Percentiles rank a stretch among this genome's conserved stretches.
These are phyloP conservation scores for Pleurotus pulmonarius DNA, from an alignment of 768 basidiomycete species.

Conservation along the genomic window DNA sequence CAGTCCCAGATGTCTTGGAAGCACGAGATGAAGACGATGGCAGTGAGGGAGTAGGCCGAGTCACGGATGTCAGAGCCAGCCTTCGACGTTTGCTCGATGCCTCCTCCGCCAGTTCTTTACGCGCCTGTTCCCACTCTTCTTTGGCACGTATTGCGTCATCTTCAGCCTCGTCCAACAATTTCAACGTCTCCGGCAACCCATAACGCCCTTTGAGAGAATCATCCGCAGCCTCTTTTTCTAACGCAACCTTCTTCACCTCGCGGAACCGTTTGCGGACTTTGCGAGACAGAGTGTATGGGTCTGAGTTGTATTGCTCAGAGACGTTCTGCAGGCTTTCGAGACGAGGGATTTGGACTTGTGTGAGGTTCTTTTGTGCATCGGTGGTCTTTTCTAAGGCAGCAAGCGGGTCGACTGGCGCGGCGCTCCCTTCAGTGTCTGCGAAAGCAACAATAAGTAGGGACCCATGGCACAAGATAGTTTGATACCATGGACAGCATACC, in stretches of 20 bases:
- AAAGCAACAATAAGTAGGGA: neutral
- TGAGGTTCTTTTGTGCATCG: conserved; percentile 66
- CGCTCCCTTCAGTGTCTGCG: conserved; percentile 69
- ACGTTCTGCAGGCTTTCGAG: conserved; percentile 74
- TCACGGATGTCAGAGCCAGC: conserved; percentile 24
- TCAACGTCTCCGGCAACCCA: conserved; percentile 68
- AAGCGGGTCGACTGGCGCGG: conserved; percentile 74
- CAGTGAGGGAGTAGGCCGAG: conserved; percentile 22
- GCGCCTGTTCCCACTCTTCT: conserved; percentile 55
- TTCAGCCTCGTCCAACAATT: conserved; percentile 64
- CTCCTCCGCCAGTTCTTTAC: conserved; percentile 39
- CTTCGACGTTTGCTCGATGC: conserved; percentile 48
- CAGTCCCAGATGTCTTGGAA: conserved; percentile 12
- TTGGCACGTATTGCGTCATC: conserved; percentile 57
- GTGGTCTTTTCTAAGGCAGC: conserved; percentile 88
- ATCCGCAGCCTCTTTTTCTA: conserved; percentile 65
- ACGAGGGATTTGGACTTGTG: conserved; percentile 74
- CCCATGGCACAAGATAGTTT: conserved; percentile 10
- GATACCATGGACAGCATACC: conserved; percentile 81
- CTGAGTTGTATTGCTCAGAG: conserved; percentile 76
- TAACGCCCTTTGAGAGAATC: conserved; percentile 70
- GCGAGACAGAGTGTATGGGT: conserved; percentile 80
- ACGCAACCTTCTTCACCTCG: conserved; percentile 78
- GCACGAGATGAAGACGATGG: conserved; percentile 14
- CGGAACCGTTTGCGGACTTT: conserved; percentile 81